These are phyloP conservation scores for Raffaelea albimanens DNA, from an alignment of 2,329 filamentous ascomycete species.

Conservation along the genomic window DNA sequence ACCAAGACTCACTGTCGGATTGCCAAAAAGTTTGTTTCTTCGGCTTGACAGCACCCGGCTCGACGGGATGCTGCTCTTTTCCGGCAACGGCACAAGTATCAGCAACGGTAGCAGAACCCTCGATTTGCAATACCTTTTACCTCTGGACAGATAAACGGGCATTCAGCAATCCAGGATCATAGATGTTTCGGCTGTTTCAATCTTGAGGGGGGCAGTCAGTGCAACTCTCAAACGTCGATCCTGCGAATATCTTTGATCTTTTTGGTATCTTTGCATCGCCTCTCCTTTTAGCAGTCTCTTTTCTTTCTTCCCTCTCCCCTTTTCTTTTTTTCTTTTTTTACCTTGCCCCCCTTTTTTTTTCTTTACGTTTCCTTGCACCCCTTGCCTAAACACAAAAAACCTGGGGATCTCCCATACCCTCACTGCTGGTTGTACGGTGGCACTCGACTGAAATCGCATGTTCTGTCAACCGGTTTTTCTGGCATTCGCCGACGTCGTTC, in stretches of 20 bases:
- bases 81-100: no score
- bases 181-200: conserved; percentile 32
- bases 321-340: neutral
- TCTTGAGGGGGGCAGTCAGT: conserved; percentile 24
- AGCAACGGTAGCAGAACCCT: neutral
- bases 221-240: conserved; percentile 30
- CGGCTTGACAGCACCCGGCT: neutral
- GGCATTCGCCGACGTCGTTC: no score
- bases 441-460: no score
- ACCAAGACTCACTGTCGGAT: no score
- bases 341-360: neutral
- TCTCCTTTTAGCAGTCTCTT: neutral
- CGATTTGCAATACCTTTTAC: neutral
- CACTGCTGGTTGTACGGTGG: no score
- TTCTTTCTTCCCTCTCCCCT: neutral
- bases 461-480: no score
- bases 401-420: conserved; percentile 13
- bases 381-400: conserved; percentile 15
- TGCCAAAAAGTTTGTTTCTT: no score
- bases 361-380: neutral
- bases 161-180: conserved; percentile 16
- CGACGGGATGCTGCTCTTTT: conserved; percentile 8
- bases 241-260: conserved; percentile 18
- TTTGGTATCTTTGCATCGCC: conserved; percentile 1
- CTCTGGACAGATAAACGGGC: conserved; percentile 12